A percentile compares a stretch with the other conserved stretches of the same genome.
Evolutionary conservation across 2,329 filamentous ascomycete species (phyloP).

Genomic region (Cercospora janseana): DNA sequence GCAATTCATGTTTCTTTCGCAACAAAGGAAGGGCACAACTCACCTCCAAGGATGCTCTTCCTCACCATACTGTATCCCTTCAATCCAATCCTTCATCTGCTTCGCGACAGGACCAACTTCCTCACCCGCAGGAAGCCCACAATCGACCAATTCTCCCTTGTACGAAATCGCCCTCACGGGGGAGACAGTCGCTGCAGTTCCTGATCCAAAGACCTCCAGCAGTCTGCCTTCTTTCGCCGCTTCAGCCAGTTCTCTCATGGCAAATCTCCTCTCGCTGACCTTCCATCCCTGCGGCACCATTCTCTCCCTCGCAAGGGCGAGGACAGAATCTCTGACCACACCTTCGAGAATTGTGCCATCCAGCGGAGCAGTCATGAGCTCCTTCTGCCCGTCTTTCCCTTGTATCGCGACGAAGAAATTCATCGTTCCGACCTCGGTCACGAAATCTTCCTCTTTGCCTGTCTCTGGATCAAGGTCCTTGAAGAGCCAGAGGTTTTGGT

Average conservation of each 20-base stretch:
- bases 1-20: neutral
- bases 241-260: slow-evolving; percentile 80
- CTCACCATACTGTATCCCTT: slow-evolving; percentile 91
- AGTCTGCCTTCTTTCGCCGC: slow-evolving; percentile 81
- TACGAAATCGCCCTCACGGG: slow-evolving; percentile 88
- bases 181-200: slow-evolving; percentile 90
- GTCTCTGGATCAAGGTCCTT: slow-evolving; percentile 56
- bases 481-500: slow-evolving; percentile 98
- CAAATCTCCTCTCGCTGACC: slow-evolving; percentile 84
- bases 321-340: slow-evolving; percentile 86
- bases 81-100: slow-evolving; percentile 95
- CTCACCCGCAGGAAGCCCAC: slow-evolving; percentile 68
- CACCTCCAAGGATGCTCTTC: slow-evolving; percentile 84
- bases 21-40: slow-evolving; percentile 1
- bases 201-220: slow-evolving; percentile 89
- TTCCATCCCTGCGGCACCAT: slow-evolving; percentile 84
- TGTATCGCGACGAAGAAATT: slow-evolving; percentile 89
- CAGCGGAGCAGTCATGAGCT: slow-evolving; percentile 89
- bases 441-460: slow-evolving; percentile 67
- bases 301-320: slow-evolving; percentile 80
- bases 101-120: slow-evolving; percentile 85
- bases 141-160: slow-evolving; percentile 76
- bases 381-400: slow-evolving; percentile 86
- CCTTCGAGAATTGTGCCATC: slow-evolving; percentile 96
- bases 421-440: slow-evolving; percentile 98